Evolutionary conservation across 805 yeast genomes (phyloP).

Genomic region (Yarrowia keelungensis): DNA sequence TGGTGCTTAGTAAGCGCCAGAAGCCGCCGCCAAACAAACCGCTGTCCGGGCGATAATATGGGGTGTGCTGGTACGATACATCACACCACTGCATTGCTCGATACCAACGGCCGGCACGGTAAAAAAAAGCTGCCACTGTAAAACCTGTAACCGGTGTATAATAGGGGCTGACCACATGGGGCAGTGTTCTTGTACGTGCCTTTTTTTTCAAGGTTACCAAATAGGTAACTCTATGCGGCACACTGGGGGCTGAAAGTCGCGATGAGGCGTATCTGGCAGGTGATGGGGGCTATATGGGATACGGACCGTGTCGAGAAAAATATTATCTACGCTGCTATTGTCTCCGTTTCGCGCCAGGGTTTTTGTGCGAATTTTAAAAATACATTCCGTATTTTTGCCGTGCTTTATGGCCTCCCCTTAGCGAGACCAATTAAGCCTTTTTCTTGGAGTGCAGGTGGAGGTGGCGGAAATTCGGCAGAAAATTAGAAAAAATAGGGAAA

Average conservation of each 20-base stretch:
- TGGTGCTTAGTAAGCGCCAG: background rate
- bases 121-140: slow-evolving; percentile 29
- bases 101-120: background rate
- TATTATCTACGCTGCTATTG: background rate
- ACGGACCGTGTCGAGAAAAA: background rate
- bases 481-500: background rate
- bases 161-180: slow-evolving; percentile 30
- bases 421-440: background rate
- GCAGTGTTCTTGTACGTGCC: background rate
- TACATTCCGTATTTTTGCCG: background rate
- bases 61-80: too few species aligned
- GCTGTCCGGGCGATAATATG: too few species aligned
- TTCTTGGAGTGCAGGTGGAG: background rate
- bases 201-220: slow-evolving; percentile 4
- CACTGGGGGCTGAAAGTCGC: too few species aligned
- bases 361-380: background rate
- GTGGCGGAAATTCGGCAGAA: background rate
- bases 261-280: too few species aligned
- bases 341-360: background rate
- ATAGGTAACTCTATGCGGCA: slow-evolving; percentile 25
- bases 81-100: background rate
- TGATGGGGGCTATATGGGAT: too few species aligned
- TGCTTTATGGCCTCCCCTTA: background rate
- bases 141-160: slow-evolving; percentile 17
- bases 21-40: too few species aligned